A percentile compares a stretch with the other conserved stretches of the same genome.
phyloP scores from a whole-genome alignment of 2,329 filamentous ascomycete species.

The Aspergillus sp. region DNA sequence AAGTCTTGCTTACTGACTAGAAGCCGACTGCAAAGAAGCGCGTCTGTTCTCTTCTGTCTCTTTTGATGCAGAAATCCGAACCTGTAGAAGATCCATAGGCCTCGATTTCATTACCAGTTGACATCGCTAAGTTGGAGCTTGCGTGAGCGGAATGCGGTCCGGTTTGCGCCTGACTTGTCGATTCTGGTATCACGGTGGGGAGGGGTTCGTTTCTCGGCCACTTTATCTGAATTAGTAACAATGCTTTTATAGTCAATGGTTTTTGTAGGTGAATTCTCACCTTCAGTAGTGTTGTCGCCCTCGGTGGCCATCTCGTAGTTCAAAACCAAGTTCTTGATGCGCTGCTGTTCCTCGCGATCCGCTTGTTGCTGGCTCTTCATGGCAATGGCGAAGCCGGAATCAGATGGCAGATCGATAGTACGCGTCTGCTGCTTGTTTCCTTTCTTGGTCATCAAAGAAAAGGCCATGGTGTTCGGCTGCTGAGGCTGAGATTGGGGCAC shows the following conservation, averaged over 20 bases:
- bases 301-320: slow-evolving; percentile 90
- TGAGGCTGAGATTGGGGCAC: slow-evolving; percentile 13
- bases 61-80: too few relatives aligned
- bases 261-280: slow-evolving; percentile 46
- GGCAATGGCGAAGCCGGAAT: slow-evolving; percentile 91
- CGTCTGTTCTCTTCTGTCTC: too few relatives aligned
- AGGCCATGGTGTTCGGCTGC: slow-evolving; percentile 73
- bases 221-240: slow-evolving; percentile 25
- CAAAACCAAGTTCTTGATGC: slow-evolving; percentile 95
- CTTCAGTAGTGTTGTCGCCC: slow-evolving; percentile 68
- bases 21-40: too few relatives aligned
- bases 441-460: slow-evolving; percentile 90
- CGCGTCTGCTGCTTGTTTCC: slow-evolving; percentile 96
- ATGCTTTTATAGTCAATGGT: slow-evolving; percentile 19
- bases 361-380: slow-evolving; percentile 96
- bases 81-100: too few relatives aligned
- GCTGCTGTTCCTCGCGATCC: slow-evolving; percentile 92
- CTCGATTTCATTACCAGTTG: slow-evolving; percentile 70
- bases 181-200: slow-evolving; percentile 34
- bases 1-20: too few relatives aligned
- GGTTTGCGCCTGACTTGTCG: slow-evolving; percentile 59
- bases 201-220: slow-evolving; percentile 38
- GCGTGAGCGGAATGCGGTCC: slow-evolving; percentile 73
- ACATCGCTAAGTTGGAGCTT: slow-evolving; percentile 95
- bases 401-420: slow-evolving; percentile 77